Conservation (phyloP, 805 yeast species). For the Ogataea wickerhamii region DNA sequence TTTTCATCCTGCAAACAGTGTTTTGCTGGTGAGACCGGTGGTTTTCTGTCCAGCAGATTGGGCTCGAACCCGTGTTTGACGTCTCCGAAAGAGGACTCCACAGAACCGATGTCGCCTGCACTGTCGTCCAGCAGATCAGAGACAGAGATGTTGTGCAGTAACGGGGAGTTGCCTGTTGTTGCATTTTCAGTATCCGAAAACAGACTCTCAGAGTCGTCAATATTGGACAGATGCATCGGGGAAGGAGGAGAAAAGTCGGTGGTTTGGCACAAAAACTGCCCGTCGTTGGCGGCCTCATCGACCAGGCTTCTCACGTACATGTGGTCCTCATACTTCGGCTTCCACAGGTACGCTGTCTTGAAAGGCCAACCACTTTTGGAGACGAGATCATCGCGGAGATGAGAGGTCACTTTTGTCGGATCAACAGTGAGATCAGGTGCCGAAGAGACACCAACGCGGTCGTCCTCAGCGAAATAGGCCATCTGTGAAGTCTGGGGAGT, state of each 20-base stretch:
- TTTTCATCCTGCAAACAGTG: no score
- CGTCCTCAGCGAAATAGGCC: slow-evolving; percentile 5
- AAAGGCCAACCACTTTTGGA: neutral
- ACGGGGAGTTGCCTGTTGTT: neutral
- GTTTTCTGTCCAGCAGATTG: neutral
- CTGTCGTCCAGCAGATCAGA: neutral
- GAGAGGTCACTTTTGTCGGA: slow-evolving; percentile 10
- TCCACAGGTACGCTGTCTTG: neutral
- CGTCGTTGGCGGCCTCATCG: neutral
- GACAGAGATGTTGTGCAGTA: neutral
- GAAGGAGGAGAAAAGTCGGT: neutral
- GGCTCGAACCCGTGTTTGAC: neutral
- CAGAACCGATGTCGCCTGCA: neutral
- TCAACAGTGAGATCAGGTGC: slow-evolving; percentile 14
- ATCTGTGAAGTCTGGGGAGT: slow-evolving; percentile 17
- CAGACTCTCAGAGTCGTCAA: slow-evolving; percentile 1
- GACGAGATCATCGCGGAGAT: neutral
- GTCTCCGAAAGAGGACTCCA: neutral
- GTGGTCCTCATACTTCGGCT: neutral
- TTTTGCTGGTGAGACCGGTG: neutral
- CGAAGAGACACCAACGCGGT: neutral
- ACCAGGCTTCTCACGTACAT: neutral
- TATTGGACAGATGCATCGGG: slow-evolving; percentile 1
- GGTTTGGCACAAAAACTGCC: neutral
- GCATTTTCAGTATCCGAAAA: slow-evolving; percentile 1